These are phyloP conservation scores for Xylaria sp. DNA, from an alignment of 2,329 filamentous ascomycete genomes.

Conservation along the genomic window DNA sequence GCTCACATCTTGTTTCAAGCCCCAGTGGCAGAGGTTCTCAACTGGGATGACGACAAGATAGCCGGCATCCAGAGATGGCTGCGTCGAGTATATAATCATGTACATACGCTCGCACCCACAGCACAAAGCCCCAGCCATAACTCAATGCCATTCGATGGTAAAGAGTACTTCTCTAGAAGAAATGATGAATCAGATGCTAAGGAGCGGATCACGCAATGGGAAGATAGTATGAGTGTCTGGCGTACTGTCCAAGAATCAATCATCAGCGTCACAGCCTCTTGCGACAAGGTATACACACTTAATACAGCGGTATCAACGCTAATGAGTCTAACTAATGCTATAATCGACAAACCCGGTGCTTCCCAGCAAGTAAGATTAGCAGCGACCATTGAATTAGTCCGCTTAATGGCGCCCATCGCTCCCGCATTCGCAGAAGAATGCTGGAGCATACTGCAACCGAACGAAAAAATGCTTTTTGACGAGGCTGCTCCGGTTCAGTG, in stretches of 20 bases:
- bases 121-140: conserved; percentile 1
- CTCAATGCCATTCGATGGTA: conserved; percentile 42
- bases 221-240: conserved; percentile 67
- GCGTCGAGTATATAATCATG: conserved; percentile 70
- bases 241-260: conserved; percentile 76
- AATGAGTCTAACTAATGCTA: conserved; percentile 80
- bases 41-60: conserved; percentile 89
- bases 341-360: conserved; percentile 61
- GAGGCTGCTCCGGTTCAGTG: conserved; percentile 61
- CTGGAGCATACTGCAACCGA: conserved; percentile 70
- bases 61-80: conserved; percentile 86
- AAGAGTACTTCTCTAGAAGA: conserved; percentile 54
- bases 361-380: conserved; percentile 59
- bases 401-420: conserved; percentile 81
- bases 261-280: conserved; percentile 72
- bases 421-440: conserved; percentile 86
- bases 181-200: conserved; percentile 47
- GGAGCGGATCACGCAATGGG: conserved; percentile 51
- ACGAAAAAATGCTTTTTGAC: conserved; percentile 55
- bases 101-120: conserved; percentile 50
- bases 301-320: conserved; percentile 88
- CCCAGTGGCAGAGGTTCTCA: conserved; percentile 82
- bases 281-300: conserved; percentile 77
- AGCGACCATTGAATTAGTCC: conserved; percentile 68
- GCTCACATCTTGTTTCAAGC: conserved; percentile 92